Percentiles rank a stretch among this genome's conserved stretches.
phyloP scores from a whole-genome alignment of 1,284 basidiomycete genomes.

The Ustilago nuda region DNA sequence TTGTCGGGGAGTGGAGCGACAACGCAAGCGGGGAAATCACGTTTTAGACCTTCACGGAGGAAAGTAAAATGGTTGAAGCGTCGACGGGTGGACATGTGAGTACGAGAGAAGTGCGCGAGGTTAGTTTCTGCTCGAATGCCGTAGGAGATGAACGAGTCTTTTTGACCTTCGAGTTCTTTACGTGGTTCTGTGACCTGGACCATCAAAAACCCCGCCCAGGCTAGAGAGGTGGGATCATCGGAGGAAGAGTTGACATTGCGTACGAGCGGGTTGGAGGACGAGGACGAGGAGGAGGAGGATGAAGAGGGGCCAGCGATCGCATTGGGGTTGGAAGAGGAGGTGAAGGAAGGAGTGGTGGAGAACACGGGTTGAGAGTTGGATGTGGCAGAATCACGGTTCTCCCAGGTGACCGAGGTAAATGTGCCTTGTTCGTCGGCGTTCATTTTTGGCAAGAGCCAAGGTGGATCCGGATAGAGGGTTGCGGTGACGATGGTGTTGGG shows the following conservation, averaged over 20 bases:
- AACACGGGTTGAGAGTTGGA: conserved; percentile 43
- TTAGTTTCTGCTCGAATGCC: conserved; percentile 90
- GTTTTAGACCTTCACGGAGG: conserved; percentile 84
- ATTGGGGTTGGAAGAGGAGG: conserved; percentile 10
- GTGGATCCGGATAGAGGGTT: background rate
- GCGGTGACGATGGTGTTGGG: background rate
- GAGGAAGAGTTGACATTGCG: conserved; percentile 28
- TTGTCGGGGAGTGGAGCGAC: conserved; percentile 96
- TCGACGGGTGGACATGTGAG: conserved; percentile 79
- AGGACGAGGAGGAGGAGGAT: conserved; percentile 16
- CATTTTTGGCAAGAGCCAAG: conserved; percentile 18
- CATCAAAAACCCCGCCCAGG: conserved; percentile 64
- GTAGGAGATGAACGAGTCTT: conserved; percentile 93
- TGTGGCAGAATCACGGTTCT: conserved; percentile 34
- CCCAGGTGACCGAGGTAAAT: conserved; percentile 66
- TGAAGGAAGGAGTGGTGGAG: conserved; percentile 26
- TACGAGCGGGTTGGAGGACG: conserved; percentile 18
- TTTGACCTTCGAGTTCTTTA: conserved; percentile 91
- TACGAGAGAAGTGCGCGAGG: conserved; percentile 76
- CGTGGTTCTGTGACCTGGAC: conserved; percentile 89
- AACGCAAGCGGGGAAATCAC: conserved; percentile 95
- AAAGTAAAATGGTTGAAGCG: conserved; percentile 98
- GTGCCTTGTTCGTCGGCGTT: conserved; percentile 60
- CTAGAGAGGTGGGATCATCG: conserved; percentile 27
- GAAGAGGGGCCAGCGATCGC: conserved; percentile 31